These are phyloP conservation scores for Mortierella sp. DNA, from an alignment of 371 early-diverging fungal species.

Conservation along the genomic window DNA sequence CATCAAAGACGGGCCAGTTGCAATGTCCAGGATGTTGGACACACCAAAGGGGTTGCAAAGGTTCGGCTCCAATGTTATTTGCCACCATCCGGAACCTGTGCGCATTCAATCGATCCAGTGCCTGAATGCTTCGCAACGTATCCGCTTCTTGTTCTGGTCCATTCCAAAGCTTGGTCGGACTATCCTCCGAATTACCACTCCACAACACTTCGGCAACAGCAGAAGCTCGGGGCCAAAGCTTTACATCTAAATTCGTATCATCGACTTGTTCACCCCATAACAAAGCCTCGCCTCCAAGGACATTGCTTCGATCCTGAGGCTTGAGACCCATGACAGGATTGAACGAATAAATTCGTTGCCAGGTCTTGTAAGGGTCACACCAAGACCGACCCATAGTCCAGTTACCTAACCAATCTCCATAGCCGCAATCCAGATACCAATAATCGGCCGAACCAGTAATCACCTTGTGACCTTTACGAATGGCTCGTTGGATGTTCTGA, in stretches of 20 bases:
- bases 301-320: slow-evolving; percentile 53
- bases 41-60: slow-evolving; percentile 81
- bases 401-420: slow-evolving; percentile 57
- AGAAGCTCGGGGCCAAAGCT: slow-evolving; percentile 79
- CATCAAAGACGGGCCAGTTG: slow-evolving; percentile 37
- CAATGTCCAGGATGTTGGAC: slow-evolving; percentile 72
- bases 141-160: slow-evolving; percentile 47
- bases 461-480: slow-evolving; percentile 63
- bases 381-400: slow-evolving; percentile 63
- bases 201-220: slow-evolving; percentile 79
- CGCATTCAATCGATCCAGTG: slow-evolving; percentile 74
- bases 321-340: slow-evolving; percentile 66
- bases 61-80: slow-evolving; percentile 75
- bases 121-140: slow-evolving; percentile 64
- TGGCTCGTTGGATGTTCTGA: slow-evolving; percentile 58
- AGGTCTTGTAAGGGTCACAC: slow-evolving; percentile 83
- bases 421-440: slow-evolving; percentile 78
- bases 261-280: slow-evolving; percentile 82
- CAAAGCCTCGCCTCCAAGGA: slow-evolving; percentile 62
- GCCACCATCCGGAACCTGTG: slow-evolving; percentile 73
- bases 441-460: slow-evolving; percentile 65
- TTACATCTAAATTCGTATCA: slow-evolving; percentile 64
- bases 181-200: slow-evolving; percentile 71
- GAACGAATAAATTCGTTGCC: slow-evolving; percentile 82
- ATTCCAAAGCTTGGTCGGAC: slow-evolving; percentile 28